phyloP scores from a whole-genome alignment of 768 basidiomycete species.

The Astraeus odoratus region DNA sequence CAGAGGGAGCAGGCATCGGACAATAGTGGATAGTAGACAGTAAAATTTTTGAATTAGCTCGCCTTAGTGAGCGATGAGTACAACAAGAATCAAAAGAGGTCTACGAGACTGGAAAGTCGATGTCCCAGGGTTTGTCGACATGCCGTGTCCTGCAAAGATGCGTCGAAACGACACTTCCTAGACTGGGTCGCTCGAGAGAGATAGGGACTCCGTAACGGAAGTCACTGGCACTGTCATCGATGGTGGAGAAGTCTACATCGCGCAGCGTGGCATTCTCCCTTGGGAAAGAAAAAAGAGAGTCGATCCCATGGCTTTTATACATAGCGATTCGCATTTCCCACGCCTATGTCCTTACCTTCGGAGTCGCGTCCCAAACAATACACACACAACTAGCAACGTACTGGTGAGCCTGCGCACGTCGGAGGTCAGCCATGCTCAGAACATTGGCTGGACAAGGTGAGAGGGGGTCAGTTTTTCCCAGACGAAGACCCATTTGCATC shows the following conservation, averaged over 20 bases:
- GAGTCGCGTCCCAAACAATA: slow-evolving; percentile 6
- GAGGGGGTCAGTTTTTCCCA: slow-evolving; percentile 1
- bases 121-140: slow-evolving; percentile 58
- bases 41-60: too few relatives aligned
- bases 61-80: not conserved
- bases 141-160: slow-evolving; percentile 44
- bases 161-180: slow-evolving; percentile 62
- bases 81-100: not conserved
- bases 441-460: slow-evolving; percentile 16
- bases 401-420: not conserved
- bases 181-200: slow-evolving; percentile 51
- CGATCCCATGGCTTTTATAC: slow-evolving; percentile 16
- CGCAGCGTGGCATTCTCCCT: slow-evolving; percentile 61
- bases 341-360: slow-evolving; percentile 14
- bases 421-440: slow-evolving; percentile 20
- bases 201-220: slow-evolving; percentile 40
- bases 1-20: not conserved
- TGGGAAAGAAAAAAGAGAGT: slow-evolving; percentile 16
- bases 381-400: too few relatives aligned
- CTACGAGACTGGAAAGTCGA: too few relatives aligned
- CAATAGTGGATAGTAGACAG: not conserved
- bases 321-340: slow-evolving; percentile 37
- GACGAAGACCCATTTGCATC: not conserved
- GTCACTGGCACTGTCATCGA: slow-evolving; percentile 63
- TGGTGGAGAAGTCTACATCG: slow-evolving; percentile 45